Evolutionary conservation across 2,329 filamentous ascomycete genomes (phyloP).

Genomic region (Pyrenochaeta sp.): DNA sequence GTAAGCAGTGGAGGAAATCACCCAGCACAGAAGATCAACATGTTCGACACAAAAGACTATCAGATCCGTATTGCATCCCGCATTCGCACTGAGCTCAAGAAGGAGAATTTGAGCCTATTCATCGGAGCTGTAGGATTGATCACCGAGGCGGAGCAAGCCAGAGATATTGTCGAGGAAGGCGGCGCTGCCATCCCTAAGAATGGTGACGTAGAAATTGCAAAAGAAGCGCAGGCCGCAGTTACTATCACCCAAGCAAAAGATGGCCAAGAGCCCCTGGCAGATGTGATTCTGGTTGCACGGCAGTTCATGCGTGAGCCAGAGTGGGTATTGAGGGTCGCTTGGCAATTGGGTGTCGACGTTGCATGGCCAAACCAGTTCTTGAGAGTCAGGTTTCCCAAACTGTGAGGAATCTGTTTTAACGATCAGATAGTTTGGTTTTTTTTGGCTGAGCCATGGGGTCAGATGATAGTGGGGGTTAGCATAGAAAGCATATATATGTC

Average conservation of each 20-base stretch:
- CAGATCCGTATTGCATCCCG: constrained; percentile 59
- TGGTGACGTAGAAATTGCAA: constrained; percentile 33
- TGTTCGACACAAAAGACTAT: constrained; percentile 56
- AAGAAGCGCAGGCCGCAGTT: constrained; percentile 42
- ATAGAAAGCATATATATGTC: no score
- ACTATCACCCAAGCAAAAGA: constrained; percentile 45
- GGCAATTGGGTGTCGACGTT: constrained; percentile 58
- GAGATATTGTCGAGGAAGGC: constrained; percentile 52
- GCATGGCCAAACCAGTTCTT: constrained; percentile 59
- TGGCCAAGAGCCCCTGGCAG: constrained; percentile 50
- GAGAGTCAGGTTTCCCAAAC: constrained; percentile 41
- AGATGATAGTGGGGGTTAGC: no score
- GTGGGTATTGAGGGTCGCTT: constrained; percentile 63
- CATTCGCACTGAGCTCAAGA: constrained; percentile 53
- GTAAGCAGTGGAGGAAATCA: constrained; percentile 58
- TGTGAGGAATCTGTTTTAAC: constrained; percentile 12
- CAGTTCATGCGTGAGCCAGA: constrained; percentile 65
- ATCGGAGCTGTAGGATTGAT: constrained; percentile 64
- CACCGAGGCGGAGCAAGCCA: constrained; percentile 61
- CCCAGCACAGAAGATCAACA: constrained; percentile 50
- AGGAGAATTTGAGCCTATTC: constrained; percentile 51
- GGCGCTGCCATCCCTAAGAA: constrained; percentile 27
- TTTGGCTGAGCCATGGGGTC: no score
- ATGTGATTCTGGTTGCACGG: constrained; percentile 61
- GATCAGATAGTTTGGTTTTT: no score